phyloP scores from a whole-genome alignment of 2,329 filamentous ascomycete genomes.

The Neonectria hederae region DNA sequence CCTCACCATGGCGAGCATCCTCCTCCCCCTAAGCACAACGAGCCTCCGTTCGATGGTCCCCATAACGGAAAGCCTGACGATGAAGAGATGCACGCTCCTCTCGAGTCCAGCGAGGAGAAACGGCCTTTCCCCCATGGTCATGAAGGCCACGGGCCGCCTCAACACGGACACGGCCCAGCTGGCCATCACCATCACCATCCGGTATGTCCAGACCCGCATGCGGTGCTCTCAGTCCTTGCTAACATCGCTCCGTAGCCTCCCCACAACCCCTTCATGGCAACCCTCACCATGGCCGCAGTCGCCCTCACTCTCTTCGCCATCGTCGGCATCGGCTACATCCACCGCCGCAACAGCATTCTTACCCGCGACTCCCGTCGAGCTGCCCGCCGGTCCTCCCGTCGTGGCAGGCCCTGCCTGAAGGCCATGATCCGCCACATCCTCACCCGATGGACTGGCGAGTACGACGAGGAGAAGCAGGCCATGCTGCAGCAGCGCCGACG shows the following conservation, averaged over 20 bases:
- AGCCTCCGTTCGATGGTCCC: slow-evolving; percentile 35
- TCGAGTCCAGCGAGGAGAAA: slow-evolving; percentile 35
- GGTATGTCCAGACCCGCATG: slow-evolving; percentile 24
- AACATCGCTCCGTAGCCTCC: slow-evolving; percentile 21
- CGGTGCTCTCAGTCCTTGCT: not conserved
- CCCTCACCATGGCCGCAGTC: slow-evolving; percentile 38
- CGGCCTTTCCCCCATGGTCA: slow-evolving; percentile 32
- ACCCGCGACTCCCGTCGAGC: slow-evolving; percentile 35
- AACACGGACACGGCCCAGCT: slow-evolving; percentile 25
- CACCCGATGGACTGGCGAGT: slow-evolving; percentile 37
- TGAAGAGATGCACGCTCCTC: slow-evolving; percentile 23
- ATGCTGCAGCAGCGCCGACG: slow-evolving; percentile 32
- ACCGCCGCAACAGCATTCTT: slow-evolving; percentile 32
- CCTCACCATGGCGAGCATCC: slow-evolving; percentile 36
- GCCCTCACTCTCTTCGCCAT: slow-evolving; percentile 41
- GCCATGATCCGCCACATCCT: slow-evolving; percentile 46
- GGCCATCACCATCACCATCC: slow-evolving; percentile 24
- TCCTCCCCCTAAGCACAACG: slow-evolving; percentile 29
- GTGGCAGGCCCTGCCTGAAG: slow-evolving; percentile 37
- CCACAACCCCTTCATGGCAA: slow-evolving; percentile 32
- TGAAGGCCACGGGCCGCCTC: slow-evolving; percentile 35
- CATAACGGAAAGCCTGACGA: slow-evolving; percentile 36
- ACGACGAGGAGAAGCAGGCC: slow-evolving; percentile 37
- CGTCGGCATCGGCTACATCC: slow-evolving; percentile 37
- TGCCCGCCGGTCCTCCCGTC: slow-evolving; percentile 40